Base-by-base conservation (phyloP, 768 basidiomycete genomes). In the Pisolithus orientalis region DNA sequence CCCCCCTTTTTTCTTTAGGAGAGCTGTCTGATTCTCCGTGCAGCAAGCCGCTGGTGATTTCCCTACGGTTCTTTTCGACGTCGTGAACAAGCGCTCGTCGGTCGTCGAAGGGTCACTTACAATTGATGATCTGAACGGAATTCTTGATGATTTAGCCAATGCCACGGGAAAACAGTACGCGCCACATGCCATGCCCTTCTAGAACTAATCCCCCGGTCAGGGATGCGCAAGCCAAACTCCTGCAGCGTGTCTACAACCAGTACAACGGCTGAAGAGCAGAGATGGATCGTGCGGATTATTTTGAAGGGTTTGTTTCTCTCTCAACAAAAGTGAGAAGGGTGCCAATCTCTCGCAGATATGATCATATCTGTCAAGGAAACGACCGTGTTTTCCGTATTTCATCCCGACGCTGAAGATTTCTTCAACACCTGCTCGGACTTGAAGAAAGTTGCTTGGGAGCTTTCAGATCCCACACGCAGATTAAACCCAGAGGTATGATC, bases 391-490 rank as follows among this genome's bases (percentile, higher is more conserved):
- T 72, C 83, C 0, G 85, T 92, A 6, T 92, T 97, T 61, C 96
- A 99, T 68, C 89, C 91, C 0, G 94, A 98, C 59, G 94, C 95
- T 0, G 85, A 90, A 55, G 90, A 92, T 64, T 70, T 96, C 7
- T 99, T 90, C 73, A 97, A 97, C 64, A 94, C 93, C 1, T 97
- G 93, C 65, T 97, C 94, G 0, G 94, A 98, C 67, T 74, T 98
- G 44, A 94, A 94, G 73, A 89, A 90, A 53, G 90, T 99, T 3
- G 85, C 84, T 31, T 97, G 87, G 85, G 85, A 87, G 49, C 73
- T 99, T 2, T 87, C 85, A 75, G 84, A 96, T 65, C 84, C 87
- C 0, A 71, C 77, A 3, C 76, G 78, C 44, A 76, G 90, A 39
- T 72, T 90, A 13, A 79, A 83, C 44, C 75, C 78, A 7, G 78